Base-by-base conservation (phyloP, 2,329 filamentous ascomycete genomes). In the Calonectria fujianensis region DNA sequence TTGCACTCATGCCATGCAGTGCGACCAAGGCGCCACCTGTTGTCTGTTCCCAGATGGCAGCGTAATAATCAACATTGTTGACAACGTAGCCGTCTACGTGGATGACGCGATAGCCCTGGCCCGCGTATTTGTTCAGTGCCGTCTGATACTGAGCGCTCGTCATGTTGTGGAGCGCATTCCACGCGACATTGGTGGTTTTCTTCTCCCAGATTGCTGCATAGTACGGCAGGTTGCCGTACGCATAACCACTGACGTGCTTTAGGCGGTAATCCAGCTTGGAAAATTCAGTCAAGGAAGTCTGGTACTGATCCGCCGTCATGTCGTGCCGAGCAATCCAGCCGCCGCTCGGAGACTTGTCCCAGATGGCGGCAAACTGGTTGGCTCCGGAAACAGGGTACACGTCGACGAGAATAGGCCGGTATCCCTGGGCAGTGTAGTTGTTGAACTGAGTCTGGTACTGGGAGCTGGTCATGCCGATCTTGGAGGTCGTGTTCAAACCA, bases 141-240 rank as follows among this genome's bases (percentile, higher is more conserved):
- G n/a, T 31, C 37, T 71, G 69, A 35, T 71, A 71, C 10, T 65
- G 32, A 31, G n/a, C 31, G 29, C 59, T 41, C 8, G 69, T 71
- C 48, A 71, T 35, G 24, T 59, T 48, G 45, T 57, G 48, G 18
- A 27, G 59, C 6, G 59, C 24, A 35, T 37, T 27, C 69, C 69
- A 71, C 18, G 35, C 32, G 10, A 39, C 24, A 13, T 54, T 71
- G 7, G n/a, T 65, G 9, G 4, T 16, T 7, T 48, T 24, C 50
- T 50, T 71, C 35, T 71, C 59, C 69, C 69, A 71, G 18, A 71
- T 37, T 29, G 69, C 69, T 7, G 69, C 69, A 37, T 66, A 71
- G 24, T 9, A 32, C 2, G 32, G 48, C 50, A 57, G 32, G 39
- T 18, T 65, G 6, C 69, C 59, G 3, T 32, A 51, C 9, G 61